phyloP scores from a whole-genome alignment of 139 green algal genomes.

The Raphidocelis subcapitata region DNA sequence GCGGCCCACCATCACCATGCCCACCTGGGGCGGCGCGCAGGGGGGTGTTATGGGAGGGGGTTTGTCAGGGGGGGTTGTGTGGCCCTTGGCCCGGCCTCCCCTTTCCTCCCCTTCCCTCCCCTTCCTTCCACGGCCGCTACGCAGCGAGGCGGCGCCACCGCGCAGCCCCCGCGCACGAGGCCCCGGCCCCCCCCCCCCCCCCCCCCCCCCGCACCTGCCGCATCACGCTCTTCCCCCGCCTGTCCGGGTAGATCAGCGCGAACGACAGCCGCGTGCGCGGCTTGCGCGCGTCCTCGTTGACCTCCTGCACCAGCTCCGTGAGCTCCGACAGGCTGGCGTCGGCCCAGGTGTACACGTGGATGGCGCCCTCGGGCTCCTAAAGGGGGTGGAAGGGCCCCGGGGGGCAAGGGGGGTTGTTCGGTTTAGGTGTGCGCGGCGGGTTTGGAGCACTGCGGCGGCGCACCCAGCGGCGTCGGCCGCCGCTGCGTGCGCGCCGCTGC shows the following conservation, averaged over 20 bases:
- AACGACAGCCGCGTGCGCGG: constrained; percentile 70
- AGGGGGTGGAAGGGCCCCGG: too few species aligned
- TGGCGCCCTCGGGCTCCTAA: too few species aligned
- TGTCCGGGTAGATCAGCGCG: constrained; percentile 90
- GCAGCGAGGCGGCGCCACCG: too few species aligned
- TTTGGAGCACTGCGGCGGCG: too few species aligned
- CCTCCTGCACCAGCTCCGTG: constrained; percentile 87
- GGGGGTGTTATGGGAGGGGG: neutral
- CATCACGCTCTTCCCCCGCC: constrained; percentile 85
- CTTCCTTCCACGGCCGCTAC: too few species aligned
- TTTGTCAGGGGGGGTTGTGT: neutral
- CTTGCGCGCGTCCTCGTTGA: constrained; percentile 30
- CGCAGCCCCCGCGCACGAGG: too few species aligned
- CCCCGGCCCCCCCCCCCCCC: too few species aligned
- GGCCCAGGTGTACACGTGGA: constrained; percentile 92
- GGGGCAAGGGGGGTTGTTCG: neutral
- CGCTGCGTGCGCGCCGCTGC: too few species aligned
- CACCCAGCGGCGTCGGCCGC: too few species aligned
- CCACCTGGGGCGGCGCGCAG: constrained; percentile 51
- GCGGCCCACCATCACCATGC: constrained; percentile 46
- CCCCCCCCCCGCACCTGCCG: constrained; percentile 51
- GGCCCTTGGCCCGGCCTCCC: too few species aligned
- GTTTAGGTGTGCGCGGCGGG: too few species aligned
- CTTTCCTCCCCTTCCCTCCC: too few species aligned
- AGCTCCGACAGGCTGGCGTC: constrained; percentile 92